These are phyloP conservation scores for Pluteus cervinus DNA, from an alignment of 768 basidiomycete species.

Conservation along the genomic window DNA sequence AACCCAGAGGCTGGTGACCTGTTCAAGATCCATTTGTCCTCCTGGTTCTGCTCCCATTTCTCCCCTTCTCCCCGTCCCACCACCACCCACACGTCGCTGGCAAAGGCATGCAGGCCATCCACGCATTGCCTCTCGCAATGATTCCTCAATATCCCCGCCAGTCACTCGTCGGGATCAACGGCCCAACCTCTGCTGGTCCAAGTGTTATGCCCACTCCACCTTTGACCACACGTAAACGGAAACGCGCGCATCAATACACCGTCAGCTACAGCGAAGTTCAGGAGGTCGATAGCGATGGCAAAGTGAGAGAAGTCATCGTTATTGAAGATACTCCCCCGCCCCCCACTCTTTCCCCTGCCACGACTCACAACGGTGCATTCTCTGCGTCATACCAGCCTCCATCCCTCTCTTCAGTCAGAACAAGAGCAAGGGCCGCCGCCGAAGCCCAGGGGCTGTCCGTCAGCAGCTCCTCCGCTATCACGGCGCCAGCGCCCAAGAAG, in stretches of 20 bases:
- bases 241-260: constrained; percentile 73
- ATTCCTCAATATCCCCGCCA: constrained; percentile 64
- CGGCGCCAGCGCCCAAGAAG: constrained; percentile 75
- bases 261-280: constrained; percentile 87
- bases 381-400: constrained; percentile 81
- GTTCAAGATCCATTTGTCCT: constrained; percentile 35
- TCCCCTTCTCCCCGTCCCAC: constrained; percentile 22
- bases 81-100: constrained; percentile 48
- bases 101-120: constrained; percentile 69
- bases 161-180: constrained; percentile 38
- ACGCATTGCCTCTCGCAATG: constrained; percentile 55
- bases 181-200: constrained; percentile 42
- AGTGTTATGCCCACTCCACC: constrained; percentile 70
- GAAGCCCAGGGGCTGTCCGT: constrained; percentile 76
- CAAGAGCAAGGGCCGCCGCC: constrained; percentile 80
- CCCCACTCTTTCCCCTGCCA: constrained; percentile 71
- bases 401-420: constrained; percentile 67
- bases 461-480: constrained; percentile 57
- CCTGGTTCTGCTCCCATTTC: constrained; percentile 31
- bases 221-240: constrained; percentile 72
- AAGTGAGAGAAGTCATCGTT: constrained; percentile 81
- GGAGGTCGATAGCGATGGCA: constrained; percentile 75
- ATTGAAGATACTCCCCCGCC: constrained; percentile 91
- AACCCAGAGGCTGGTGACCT: too few relatives aligned
- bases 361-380: constrained; percentile 63